Evolutionary conservation across 192 early-diverging fungal species (phyloP), one percentile per base, ranked within the genome.

Genomic region (Kickxella alabastrina): DNA sequence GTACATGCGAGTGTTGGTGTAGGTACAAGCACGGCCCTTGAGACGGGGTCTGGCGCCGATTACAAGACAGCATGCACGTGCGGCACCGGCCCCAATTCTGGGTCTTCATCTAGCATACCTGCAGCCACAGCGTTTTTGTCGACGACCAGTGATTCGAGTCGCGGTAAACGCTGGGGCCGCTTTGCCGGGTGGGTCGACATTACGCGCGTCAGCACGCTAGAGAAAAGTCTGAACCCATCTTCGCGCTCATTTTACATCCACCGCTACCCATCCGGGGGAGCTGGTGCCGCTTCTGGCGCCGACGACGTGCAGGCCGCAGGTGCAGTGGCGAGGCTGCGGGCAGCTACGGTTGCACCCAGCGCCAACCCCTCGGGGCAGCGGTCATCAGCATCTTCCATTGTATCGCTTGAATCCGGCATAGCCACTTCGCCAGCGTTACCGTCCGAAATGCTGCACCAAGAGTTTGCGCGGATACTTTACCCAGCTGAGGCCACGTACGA

Each of bases 151-250:
- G 59, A 52, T 2, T 15, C 61, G 10, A 56, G 43, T 19, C 49
- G 41, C 23, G 55, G 64, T 19, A 76, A 69, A 31, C 52, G 59
- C 44, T 69, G 67, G 66, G 65, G 67, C 23, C 59, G 67, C 38
- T 76, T 76, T 55, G 45, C 62, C 1, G 67, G 62, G 14, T 76
- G 73, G 73, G 52, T 69, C 38, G 73, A 76, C 32, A 57, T 76
- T 15, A 27, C 53, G n/a, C 67, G 73, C 10, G 56, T 76, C 27
- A 52, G 73, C 27, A 37, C 59, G n/a, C 49, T 76, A 31, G 73
- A 76, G 31, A 76, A 76, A 53, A 69, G 43, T 26, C 49, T 54
- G 7, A 57, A 41, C 57, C 49, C 66, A 3, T 52, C 61, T 21
- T 64, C 73, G 32, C 60, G 62, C 18, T 52, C 61, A 18, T 76